Percentiles rank a stretch among this genome's conserved stretches.
These are phyloP conservation scores for Albizia julibrissin DNA, from an alignment of 306 rosid genomes.

Conservation along the genomic window DNA sequence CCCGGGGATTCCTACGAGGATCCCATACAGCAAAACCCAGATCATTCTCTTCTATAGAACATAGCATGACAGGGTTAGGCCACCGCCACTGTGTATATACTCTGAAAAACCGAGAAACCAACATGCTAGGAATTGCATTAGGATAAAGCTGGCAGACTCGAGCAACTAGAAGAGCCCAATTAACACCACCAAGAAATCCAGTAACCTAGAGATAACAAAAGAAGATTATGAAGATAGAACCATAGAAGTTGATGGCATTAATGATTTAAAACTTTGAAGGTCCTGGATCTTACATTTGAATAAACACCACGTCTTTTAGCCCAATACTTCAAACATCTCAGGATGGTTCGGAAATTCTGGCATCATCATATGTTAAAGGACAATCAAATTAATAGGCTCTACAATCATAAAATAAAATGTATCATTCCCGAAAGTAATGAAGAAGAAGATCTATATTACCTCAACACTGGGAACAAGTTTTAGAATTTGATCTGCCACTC, in stretches of 20 bases:
- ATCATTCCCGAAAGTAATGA: conserved; percentile 23
- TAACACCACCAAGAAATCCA: conserved; percentile 99
- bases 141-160: conserved; percentile 97
- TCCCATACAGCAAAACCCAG: conserved; percentile 90
- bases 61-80: conserved; percentile 98
- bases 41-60: conserved; percentile 91
- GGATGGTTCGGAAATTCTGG: conserved; percentile 84
- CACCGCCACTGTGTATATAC: conserved; percentile 99
- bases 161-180: conserved; percentile 97
- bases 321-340: conserved; percentile 94
- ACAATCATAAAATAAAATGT: conserved; percentile 26
- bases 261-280: conserved; percentile 5
- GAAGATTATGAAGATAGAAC: conserved; percentile 16
- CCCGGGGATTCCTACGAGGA: conserved; percentile 89
- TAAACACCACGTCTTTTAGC: conserved; percentile 96
- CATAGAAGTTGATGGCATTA: conserved; percentile 2
- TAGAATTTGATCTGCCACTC: conserved; percentile 98
- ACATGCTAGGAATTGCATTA: conserved; percentile 95
- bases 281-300: conserved; percentile 74
- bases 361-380: conserved; percentile 40
- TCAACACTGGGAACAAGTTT: conserved; percentile 90
- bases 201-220: conserved; percentile 64
- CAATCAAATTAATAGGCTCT: conserved; percentile 36
- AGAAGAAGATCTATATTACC: conserved; percentile 50
- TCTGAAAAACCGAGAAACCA: conserved; percentile 96